A percentile compares a stretch with the other conserved stretches of the same genome.
Conservation (phyloP, 768 basidiomycete genomes). For the Boletus insuetus region DNA sequence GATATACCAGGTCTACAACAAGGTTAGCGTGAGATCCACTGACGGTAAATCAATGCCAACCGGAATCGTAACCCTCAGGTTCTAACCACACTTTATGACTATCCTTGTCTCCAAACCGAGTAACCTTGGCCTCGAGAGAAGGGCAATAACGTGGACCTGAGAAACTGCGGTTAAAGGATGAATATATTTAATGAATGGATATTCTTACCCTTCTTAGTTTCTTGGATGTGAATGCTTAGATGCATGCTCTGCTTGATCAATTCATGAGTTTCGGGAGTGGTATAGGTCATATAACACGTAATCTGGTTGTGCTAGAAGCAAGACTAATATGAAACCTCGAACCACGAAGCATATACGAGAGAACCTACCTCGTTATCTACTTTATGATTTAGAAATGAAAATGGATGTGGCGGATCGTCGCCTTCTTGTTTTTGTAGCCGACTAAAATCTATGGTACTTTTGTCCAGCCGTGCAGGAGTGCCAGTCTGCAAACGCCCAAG, state of each 20-base stretch:
- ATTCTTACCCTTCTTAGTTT: slow-evolving; percentile 73
- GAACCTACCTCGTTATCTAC: slow-evolving; percentile 67
- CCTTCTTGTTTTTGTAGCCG: slow-evolving; percentile 63
- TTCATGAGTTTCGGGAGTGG: slow-evolving; percentile 69
- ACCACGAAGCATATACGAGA: neutral
- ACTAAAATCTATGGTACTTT: slow-evolving; percentile 66
- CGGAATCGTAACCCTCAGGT: slow-evolving; percentile 88
- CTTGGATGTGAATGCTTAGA: slow-evolving; percentile 80
- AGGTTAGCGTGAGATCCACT: neutral
- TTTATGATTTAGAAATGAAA: slow-evolving; percentile 67
- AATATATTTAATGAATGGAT: neutral
- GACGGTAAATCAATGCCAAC: slow-evolving; percentile 35
- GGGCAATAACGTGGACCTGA: slow-evolving; percentile 90
- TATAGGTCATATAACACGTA: slow-evolving; percentile 67
- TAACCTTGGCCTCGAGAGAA: slow-evolving; percentile 83
- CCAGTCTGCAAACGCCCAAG: slow-evolving; percentile 84
- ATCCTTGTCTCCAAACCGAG: slow-evolving; percentile 70
- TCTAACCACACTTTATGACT: slow-evolving; percentile 84
- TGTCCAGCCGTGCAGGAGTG: slow-evolving; percentile 79
- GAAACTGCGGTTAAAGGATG: neutral
- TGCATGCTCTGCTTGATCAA: slow-evolving; percentile 76
- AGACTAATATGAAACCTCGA: neutral
- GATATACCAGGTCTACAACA: slow-evolving; percentile 74
- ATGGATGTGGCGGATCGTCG: slow-evolving; percentile 63
- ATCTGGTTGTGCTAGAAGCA: slow-evolving; percentile 66